A percentile compares a stretch with the other conserved stretches of the same genome.
Evolutionary conservation across 2,329 filamentous ascomycete genomes (phyloP).

Genomic region (Dothideomycetes sp.): DNA sequence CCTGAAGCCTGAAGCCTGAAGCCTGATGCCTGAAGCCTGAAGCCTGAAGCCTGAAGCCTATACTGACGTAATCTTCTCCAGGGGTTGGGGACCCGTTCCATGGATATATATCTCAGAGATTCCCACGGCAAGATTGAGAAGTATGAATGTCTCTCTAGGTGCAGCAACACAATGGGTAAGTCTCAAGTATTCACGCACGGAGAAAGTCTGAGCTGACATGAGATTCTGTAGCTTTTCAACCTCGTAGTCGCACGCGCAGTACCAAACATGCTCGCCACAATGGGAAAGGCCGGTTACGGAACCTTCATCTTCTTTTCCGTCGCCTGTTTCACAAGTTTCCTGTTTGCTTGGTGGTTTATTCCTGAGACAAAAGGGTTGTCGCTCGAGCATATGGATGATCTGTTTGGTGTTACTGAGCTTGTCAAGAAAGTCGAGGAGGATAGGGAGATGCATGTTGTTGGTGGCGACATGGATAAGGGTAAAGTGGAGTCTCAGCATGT

Average conservation of each 20-base stretch:
- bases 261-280: constrained; percentile 55
- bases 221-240: constrained; percentile 59
- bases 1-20: too few species aligned
- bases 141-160: constrained; percentile 58
- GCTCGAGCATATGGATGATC: constrained; percentile 24
- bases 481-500: constrained; percentile 3
- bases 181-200: not conserved
- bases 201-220: not conserved
- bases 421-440: constrained; percentile 15
- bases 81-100: constrained; percentile 32
- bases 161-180: constrained; percentile 49
- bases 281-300: constrained; percentile 42
- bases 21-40: too few species aligned
- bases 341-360: constrained; percentile 60
- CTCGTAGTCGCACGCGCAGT: constrained; percentile 61
- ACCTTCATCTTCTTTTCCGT: constrained; percentile 61
- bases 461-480: not conserved
- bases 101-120: constrained; percentile 68
- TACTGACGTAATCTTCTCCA: constrained; percentile 19
- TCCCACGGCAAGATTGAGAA: constrained; percentile 55
- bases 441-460: constrained; percentile 1
- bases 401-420: constrained; percentile 22
- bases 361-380: constrained; percentile 59
- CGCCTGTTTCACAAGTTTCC: constrained; percentile 56
- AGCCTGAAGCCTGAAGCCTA: too few species aligned